A percentile compares a stretch with the other conserved stretches of the same genome.
phyloP scores from a whole-genome alignment of 805 yeast genomes.

The Wickerhamiella shivajii region DNA sequence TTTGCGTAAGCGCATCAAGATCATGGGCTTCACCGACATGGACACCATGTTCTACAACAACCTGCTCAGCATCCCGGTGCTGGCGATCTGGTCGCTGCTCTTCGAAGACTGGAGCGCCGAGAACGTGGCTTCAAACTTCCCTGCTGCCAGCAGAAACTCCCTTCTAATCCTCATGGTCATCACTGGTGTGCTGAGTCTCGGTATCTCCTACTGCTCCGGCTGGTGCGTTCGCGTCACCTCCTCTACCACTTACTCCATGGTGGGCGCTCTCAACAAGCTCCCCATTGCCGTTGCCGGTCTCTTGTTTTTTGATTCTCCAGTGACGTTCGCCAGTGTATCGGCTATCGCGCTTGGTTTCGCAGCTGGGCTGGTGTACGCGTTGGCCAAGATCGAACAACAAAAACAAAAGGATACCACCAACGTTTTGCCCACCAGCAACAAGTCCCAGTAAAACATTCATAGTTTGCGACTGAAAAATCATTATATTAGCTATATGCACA shows the following conservation, averaged over 20 bases:
- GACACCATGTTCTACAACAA: conserved; percentile 98
- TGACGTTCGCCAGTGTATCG: conserved; percentile 78
- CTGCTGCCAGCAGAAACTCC: conserved; percentile 49
- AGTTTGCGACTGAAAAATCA: too few species aligned
- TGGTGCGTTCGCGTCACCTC: conserved; percentile 99
- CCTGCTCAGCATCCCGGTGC: conserved; percentile 80
- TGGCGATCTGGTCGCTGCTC: conserved; percentile 56
- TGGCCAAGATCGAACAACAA: conserved; percentile 84
- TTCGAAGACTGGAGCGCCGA: conserved; percentile 88
- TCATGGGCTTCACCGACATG: conserved; percentile 79
- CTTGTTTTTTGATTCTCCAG: conserved; percentile 87
- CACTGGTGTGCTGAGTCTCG: conserved; percentile 89
- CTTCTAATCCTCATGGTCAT: conserved; percentile 71
- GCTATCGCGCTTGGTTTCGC: conserved; percentile 88
- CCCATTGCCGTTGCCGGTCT: conserved; percentile 95
- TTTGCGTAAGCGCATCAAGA: conserved; percentile 96
- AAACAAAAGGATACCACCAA: conserved; percentile 24
- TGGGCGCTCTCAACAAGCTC: conserved; percentile 94
- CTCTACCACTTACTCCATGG: conserved; percentile 97
- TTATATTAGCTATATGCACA: too few species aligned
- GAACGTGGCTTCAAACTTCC: conserved; percentile 68
- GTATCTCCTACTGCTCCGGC: conserved; percentile 96
- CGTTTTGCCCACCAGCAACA: conserved; percentile 15
- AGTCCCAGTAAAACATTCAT: not conserved
- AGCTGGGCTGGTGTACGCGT: conserved; percentile 92